phyloP scores from a whole-genome alignment of 2,329 filamentous ascomycete genomes.

The Venturia aucupariae region DNA sequence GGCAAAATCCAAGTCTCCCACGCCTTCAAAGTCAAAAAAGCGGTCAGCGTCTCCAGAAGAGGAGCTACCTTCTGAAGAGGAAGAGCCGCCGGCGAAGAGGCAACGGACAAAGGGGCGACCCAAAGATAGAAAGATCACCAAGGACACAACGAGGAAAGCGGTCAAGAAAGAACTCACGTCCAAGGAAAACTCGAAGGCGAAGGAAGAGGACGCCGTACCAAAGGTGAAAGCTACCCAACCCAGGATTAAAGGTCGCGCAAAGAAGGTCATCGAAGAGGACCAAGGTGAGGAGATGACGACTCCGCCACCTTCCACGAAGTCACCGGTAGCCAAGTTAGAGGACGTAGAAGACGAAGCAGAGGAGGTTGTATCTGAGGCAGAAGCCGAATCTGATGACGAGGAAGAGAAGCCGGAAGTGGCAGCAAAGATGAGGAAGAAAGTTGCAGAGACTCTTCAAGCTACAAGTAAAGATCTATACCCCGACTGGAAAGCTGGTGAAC shows the following conservation, averaged over 20 bases:
- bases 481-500: slow-evolving; percentile 82
- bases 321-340: not conserved
- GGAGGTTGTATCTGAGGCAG: slow-evolving; percentile 11
- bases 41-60: not conserved
- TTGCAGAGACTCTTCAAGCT: slow-evolving; percentile 65
- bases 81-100: slow-evolving; percentile 12
- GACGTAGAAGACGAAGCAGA: slow-evolving; percentile 6
- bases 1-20: not conserved
- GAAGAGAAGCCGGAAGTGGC: slow-evolving; percentile 61
- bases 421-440: slow-evolving; percentile 68
- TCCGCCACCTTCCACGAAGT: not conserved
- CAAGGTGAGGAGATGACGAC: slow-evolving; percentile 16
- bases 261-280: slow-evolving; percentile 17
- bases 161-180: slow-evolving; percentile 13
- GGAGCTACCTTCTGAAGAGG: not conserved
- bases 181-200: slow-evolving; percentile 4
- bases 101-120: slow-evolving; percentile 12
- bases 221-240: not conserved
- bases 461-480: slow-evolving; percentile 75
- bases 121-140: not conserved
- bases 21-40: slow-evolving; percentile 3
- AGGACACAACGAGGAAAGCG: slow-evolving; percentile 19
- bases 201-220: slow-evolving; percentile 1
- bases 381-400: slow-evolving; percentile 32
- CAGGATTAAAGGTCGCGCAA: not conserved